Conservation (phyloP, 768 basidiomycete species). For the Naganishia onofrii region DNA sequence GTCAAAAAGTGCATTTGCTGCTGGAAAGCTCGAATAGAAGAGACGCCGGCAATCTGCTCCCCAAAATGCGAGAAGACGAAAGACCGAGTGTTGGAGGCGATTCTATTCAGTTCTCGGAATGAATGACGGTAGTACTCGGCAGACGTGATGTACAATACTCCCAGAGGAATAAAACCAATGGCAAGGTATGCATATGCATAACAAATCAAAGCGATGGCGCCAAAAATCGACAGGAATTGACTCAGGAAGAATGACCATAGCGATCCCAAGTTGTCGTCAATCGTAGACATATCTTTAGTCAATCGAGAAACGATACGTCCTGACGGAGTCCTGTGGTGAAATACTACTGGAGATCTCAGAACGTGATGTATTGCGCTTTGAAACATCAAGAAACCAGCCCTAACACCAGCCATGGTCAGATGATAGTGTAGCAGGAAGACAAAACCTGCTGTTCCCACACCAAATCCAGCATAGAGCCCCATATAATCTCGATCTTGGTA, state of each 20-base stretch:
- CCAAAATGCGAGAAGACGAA: constrained; percentile 34
- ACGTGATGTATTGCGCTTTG: constrained; percentile 61
- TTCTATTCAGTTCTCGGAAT: constrained; percentile 34
- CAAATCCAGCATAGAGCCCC: no score
- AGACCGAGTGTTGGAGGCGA: constrained; percentile 31
- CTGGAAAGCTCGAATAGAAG: constrained; percentile 32
- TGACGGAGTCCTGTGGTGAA: constrained; percentile 65
- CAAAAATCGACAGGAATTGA: constrained; percentile 36
- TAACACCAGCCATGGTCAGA: constrained; percentile 54
- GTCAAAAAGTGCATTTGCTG: constrained; percentile 31
- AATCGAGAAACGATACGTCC: constrained; percentile 50
- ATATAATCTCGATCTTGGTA: no score
- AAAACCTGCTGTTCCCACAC: no score
- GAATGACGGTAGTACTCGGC: constrained; percentile 35
- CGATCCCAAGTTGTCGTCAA: constrained; percentile 38
- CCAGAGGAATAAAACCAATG: constrained; percentile 40
- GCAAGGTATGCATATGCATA: constrained; percentile 46
- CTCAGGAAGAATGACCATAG: constrained; percentile 17
- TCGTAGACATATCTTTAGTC: constrained; percentile 46
- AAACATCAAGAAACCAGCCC: constrained; percentile 58
- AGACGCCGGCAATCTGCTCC: constrained; percentile 26
- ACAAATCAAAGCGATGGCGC: constrained; percentile 42
- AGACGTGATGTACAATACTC: constrained; percentile 18
- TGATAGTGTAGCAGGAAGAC: constrained; percentile 55
- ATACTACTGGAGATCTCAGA: constrained; percentile 62